Evolutionary conservation across 306 rosid genomes (phyloP).

Genomic region (Glycine soja): DNA sequence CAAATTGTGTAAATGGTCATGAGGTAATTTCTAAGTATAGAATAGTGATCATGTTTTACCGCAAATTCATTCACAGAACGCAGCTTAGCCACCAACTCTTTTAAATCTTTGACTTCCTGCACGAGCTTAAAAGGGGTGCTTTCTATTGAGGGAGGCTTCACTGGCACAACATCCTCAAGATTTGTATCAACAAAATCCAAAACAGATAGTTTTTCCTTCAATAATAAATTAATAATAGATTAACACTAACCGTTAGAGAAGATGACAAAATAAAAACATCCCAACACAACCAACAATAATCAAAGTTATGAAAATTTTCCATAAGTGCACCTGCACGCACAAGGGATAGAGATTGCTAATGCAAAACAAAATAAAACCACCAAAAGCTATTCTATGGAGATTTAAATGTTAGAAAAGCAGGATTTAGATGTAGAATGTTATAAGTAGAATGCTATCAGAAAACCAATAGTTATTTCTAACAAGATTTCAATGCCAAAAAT

Average conservation of each 20-base stretch:
- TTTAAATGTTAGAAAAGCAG: background rate
- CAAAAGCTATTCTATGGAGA: background rate
- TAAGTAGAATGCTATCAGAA: background rate
- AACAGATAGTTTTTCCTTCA: conserved; percentile 70
- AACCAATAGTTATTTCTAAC: background rate
- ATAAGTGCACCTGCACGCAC: background rate
- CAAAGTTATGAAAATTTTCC: conserved; percentile 5
- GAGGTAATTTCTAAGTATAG: conserved; percentile 13
- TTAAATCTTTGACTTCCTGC: conserved; percentile 79
- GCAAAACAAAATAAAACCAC: background rate
- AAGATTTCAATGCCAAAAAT: background rate
- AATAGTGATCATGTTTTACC: conserved; percentile 53
- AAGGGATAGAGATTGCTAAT: background rate
- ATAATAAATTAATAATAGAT: conserved; percentile 41
- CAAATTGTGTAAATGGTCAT: background rate
- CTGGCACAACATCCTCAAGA: conserved; percentile 55
- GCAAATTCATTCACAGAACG: conserved; percentile 81
- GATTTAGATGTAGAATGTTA: background rate
- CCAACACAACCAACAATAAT: background rate
- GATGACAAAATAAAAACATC: conserved; percentile 2
- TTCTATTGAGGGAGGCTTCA: conserved; percentile 64
- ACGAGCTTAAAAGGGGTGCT: conserved; percentile 78
- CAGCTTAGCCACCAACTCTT: conserved; percentile 81
- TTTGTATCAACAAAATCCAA: conserved; percentile 76
- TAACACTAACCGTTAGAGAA: background rate